Percentiles rank a stretch among this genome's conserved stretches.
Conservation (phyloP, 306 rosid species). For the Pyrus bretschneideri region DNA sequence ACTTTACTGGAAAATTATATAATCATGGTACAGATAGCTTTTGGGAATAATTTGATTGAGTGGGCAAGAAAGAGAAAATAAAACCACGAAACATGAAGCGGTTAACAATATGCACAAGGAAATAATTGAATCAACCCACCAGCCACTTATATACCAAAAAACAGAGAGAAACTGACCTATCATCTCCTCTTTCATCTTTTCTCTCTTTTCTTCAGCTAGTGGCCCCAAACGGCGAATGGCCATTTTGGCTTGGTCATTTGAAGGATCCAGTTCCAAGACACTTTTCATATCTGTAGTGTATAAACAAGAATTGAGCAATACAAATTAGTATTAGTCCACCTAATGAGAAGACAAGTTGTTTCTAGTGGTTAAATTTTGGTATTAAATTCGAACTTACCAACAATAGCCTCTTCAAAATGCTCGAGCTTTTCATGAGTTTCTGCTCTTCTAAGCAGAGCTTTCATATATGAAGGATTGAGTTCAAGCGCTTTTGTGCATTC, state of each 20-base stretch:
- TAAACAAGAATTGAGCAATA: neutral
- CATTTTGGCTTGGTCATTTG: constrained; percentile 67
- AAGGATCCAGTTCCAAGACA: constrained; percentile 70
- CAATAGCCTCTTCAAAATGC: constrained; percentile 81
- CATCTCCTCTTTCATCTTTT: constrained; percentile 96
- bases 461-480: constrained; percentile 63
- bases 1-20: neutral
- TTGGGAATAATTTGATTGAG: neutral
- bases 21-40: neutral
- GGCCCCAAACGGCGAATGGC: constrained; percentile 60
- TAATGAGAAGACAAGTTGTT: constrained; percentile 2
- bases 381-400: constrained; percentile 39
- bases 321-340: neutral
- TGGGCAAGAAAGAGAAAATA: neutral
- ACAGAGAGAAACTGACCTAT: constrained; percentile 36
- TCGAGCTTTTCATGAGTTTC: constrained; percentile 95
- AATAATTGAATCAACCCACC: constrained; percentile 22
- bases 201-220: constrained; percentile 77
- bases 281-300: constrained; percentile 64
- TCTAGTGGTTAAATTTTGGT: neutral
- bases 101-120: neutral
- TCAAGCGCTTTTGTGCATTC: constrained; percentile 92
- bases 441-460: constrained; percentile 79
- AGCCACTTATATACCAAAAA: constrained; percentile 56
- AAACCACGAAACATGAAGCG: neutral